Base-by-base conservation (phyloP, 345 rosid species). In the Geranium brycei region DNA sequence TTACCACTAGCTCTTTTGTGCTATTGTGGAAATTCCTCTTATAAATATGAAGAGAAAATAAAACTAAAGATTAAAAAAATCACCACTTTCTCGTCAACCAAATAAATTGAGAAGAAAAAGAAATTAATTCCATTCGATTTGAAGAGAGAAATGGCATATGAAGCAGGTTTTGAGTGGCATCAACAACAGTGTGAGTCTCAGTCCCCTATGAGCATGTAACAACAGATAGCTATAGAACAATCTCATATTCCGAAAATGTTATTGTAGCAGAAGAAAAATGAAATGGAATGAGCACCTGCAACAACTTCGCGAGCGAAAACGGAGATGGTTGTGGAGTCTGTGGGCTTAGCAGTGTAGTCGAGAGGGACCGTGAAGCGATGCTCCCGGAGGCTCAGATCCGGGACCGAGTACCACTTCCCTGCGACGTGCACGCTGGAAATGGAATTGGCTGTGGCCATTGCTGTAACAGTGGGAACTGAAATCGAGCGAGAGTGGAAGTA, bases 331-430 rank as follows among this genome's bases (percentile, higher is more conserved):
- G 80, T 78, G 62, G 82, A 82, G 66, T 60, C 62, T 60, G 53
- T 65, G 23, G 62, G 69, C 65, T 70, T 55, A 17, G 65, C 38
- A 7, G 87, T 75, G 70, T 91, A 84, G 76, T 89, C 93, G 28
- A 92, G 83, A 68, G 96, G 98, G 12, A 86, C 88, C 57, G 73
- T 51, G 78, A 92, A 87, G 23, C 80, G 85, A 64, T 89, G 98
- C 64, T 92, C 83, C 12, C 95, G 95, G 32, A 89, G 82, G 23
- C 88, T 88, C 63, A 89, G 93, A 68, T 83, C 95, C 56, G 93
- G 96, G 15, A 82, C 90, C 0, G 96, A 83, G 65, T 69, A 84
- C 95, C 95, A 92, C 6, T 63, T 63, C 4, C 86, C 95, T 7
- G 28, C 14, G 15, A 47, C 11, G 53, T 6, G 14, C 14, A 0